A percentile compares a stretch with the other conserved stretches of the same genome.
These are phyloP conservation scores for Pythium monospermum DNA, from an alignment of 352 stramenopile genomes.

Conservation along the genomic window DNA sequence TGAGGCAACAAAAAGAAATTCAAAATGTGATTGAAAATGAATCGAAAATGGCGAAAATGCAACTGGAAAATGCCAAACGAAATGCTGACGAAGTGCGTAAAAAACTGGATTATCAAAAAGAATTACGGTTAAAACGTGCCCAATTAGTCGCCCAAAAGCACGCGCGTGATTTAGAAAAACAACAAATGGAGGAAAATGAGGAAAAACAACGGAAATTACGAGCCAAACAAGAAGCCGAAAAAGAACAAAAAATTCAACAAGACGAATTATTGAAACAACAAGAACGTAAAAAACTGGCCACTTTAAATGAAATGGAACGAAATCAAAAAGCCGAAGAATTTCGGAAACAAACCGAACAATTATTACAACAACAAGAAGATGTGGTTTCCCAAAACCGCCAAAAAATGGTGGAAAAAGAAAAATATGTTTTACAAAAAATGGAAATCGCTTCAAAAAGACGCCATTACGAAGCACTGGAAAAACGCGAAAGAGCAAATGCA, in stretches of 20 bases:
- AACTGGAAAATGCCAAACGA: constrained; percentile 53
- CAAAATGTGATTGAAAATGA: constrained; percentile 76
- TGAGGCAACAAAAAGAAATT: constrained; percentile 67
- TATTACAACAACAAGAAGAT: constrained; percentile 67
- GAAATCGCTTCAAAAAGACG: constrained; percentile 40
- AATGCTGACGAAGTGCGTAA: constrained; percentile 43
- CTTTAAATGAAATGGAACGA: constrained; percentile 48
- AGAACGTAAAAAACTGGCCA: constrained; percentile 34
- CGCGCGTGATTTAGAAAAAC: constrained; percentile 51
- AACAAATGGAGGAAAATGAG: constrained; percentile 57
- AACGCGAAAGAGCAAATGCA: constrained; percentile 42
- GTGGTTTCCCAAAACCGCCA: constrained; percentile 37
- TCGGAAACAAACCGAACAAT: constrained; percentile 45
- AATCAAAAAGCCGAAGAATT: constrained; percentile 70
- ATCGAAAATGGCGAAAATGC: constrained; percentile 57
- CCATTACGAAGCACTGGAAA: constrained; percentile 49
- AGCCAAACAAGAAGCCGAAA: constrained; percentile 45
- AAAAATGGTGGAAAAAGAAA: constrained; percentile 63
- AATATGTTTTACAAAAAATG: constrained; percentile 54
- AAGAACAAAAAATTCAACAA: constrained; percentile 37
- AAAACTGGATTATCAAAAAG: constrained; percentile 57
- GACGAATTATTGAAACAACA: constrained; percentile 34
- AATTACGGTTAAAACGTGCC: constrained; percentile 37
- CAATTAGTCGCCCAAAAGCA: constrained; percentile 54
- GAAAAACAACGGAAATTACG: constrained; percentile 34